Evolutionary conservation across 176 grass and related monocot species (phyloP).

Genomic region (bread wheat (Triticum aestivum)): IWGSC_CS_RefSeq_v2.1 NC_057812.1:70992838-70993337

Average conservation of each 20-base stretch:
- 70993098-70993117: background rate
- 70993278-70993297: background rate
- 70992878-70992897: constrained; percentile 26
- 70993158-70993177: background rate
- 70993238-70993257: background rate
- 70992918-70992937: constrained; percentile 41
- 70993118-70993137: background rate
- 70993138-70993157: constrained; percentile 4
- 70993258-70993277: background rate
- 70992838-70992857: constrained; percentile 20
- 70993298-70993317: background rate
- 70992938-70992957: constrained; percentile 33
- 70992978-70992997: background rate
- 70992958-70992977: background rate
- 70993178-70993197: constrained; percentile 7
- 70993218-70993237: background rate
- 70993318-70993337: background rate
- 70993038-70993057: background rate
- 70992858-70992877: background rate
- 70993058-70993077: background rate
- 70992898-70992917: constrained; percentile 38
- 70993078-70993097: background rate
- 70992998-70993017: constrained; percentile 25
- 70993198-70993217: constrained; percentile 5
- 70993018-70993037: background rate